Base-by-base conservation (phyloP, 306 rosid genomes). In the Glycine tomentella region DNA sequence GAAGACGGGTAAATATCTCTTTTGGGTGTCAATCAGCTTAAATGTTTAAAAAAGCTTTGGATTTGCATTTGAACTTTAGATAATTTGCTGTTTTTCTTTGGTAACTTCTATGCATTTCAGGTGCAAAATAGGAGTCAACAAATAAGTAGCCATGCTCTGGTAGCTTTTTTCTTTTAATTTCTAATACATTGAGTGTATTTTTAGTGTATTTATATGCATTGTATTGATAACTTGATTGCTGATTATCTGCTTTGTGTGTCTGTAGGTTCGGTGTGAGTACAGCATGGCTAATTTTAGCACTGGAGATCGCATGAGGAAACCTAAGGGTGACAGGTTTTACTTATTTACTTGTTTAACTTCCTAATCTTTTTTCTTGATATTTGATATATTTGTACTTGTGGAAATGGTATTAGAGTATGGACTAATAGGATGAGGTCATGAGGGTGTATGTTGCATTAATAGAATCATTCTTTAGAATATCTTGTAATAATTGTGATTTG, bases 241-340 rank as follows among this genome's bases (percentile, higher is more conserved):
- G 50, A 69, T 49, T 69, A 52, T 61, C 12, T 76, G 67, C 45
- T 65, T 71, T 67, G 51, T 57, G 31, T 81, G 31, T 50, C 25
- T 74, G 80, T 64, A 92, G 98, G 91, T 94, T 81, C 89, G 97
- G 1, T 92, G 97, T 74, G 98, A 94, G 78, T 94, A 92, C 75
- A 94, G 88, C 83, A 94, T 94, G 97, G 95, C 97, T 83, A 92
- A 92, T 86, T 94, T 92, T 86, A 92, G 98, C 81, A 91, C 97
- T 0, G 98, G 98, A 49, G 98, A 94, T 90, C 92, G 97, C 74
- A 87, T 72, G 93, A 89, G 97, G 84, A 94, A 90, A 76, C 90
- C 92, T 2, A 94, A 94, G 97, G 97, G 97, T 6, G 93, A 94
- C 86, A 92, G 97, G 97, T 94, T 65, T 52, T 85, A 13, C 69